A percentile compares a stretch with the other conserved stretches of the same genome.
Conservation (phyloP, 768 basidiomycete genomes). For the Tulasnella sp. region DNA sequence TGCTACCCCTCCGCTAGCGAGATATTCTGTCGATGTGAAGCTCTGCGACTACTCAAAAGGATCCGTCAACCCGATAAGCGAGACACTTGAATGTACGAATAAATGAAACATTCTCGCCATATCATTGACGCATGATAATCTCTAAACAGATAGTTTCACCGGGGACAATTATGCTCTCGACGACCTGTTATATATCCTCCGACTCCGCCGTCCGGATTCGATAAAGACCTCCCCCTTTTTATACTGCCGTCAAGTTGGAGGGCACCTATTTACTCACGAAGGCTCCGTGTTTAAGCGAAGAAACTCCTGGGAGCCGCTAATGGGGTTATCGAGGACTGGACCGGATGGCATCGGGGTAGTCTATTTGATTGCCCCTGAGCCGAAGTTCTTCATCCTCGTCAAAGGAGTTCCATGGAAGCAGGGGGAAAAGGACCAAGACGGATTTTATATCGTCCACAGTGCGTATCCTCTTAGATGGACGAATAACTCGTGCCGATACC, state of each 20-base stretch:
- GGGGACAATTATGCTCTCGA: background rate
- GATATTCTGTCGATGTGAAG: background rate
- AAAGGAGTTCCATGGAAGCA: background rate
- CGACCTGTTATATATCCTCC: background rate
- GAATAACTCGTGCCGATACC: background rate
- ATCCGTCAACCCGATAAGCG: background rate
- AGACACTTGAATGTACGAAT: background rate
- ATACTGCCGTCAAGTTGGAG: background rate
- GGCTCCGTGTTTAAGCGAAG: background rate
- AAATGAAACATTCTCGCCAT: background rate
- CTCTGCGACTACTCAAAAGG: background rate
- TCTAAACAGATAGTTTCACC: background rate
- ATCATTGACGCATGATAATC: background rate
- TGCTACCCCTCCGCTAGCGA: background rate
- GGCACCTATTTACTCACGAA: background rate
- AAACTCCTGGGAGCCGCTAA: background rate
- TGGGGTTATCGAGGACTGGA: background rate
- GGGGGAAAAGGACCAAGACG: background rate
- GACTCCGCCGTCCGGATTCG: background rate
- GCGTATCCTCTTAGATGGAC: background rate
- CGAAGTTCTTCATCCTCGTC: background rate
- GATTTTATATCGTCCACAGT: background rate
- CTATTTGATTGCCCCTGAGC: background rate
- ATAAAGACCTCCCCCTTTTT: background rate
- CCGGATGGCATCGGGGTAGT: background rate